Conservation (phyloP, 176 grass and related monocot species). For the Eragrostis curvula region DNA sequence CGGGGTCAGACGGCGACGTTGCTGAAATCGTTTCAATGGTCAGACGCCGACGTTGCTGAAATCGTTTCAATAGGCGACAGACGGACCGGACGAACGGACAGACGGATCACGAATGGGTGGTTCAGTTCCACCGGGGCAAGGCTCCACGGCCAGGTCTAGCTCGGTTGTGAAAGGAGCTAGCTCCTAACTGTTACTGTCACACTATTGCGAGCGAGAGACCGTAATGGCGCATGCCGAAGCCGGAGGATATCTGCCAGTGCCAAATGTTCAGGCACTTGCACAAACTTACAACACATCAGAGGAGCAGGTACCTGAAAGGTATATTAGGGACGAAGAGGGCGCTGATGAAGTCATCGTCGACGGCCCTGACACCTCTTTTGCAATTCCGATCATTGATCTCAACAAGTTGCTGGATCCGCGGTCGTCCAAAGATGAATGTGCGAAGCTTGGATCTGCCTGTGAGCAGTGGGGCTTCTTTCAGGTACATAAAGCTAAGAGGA, state of each 20-base stretch:
- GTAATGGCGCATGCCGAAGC: constrained; percentile 18
- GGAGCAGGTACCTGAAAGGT: constrained; percentile 33
- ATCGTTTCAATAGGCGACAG: too few relatives aligned
- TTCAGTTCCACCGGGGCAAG: not conserved
- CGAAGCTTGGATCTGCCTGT: constrained; percentile 43
- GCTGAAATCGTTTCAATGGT: too few relatives aligned
- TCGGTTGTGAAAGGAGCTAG: not conserved
- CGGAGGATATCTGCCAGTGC: constrained; percentile 30
- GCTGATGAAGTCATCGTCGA: constrained; percentile 24
- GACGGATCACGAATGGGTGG: too few relatives aligned
- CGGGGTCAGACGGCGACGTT: too few relatives aligned
- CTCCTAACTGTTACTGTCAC: not conserved
- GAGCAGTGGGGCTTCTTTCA: constrained; percentile 63
- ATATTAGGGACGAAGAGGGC: constrained; percentile 24
- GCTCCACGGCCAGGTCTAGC: too few relatives aligned
- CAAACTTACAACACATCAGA: constrained; percentile 14
- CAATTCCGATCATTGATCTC: constrained; percentile 54
- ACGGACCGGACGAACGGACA: too few relatives aligned
- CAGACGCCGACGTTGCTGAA: too few relatives aligned
- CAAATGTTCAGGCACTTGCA: constrained; percentile 56
- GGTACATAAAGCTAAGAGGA: constrained; percentile 21
- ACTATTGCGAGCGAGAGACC: not conserved
- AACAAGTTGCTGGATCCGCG: constrained; percentile 34
- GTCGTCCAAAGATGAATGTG: constrained; percentile 23
- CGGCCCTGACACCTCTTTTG: not conserved